Percentiles rank a stretch among this genome's conserved stretches.
These are phyloP conservation scores for Aquilaria malaccensis DNA, from an alignment of 345 rosid genomes.

Conservation along the genomic window DNA sequence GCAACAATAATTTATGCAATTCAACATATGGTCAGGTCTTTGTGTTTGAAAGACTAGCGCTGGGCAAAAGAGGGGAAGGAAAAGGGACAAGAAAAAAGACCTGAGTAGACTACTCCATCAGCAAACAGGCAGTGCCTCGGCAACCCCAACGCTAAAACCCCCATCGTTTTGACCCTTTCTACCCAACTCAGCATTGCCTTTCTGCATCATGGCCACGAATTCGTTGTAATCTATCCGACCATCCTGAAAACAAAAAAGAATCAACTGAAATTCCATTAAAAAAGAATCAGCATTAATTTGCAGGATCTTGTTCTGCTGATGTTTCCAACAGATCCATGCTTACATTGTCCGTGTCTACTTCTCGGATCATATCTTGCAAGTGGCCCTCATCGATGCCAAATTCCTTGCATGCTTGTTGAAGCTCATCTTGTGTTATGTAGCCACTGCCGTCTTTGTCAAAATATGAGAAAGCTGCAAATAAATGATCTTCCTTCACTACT, in stretches of 20 bases:
- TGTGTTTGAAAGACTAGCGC: too few relatives aligned
- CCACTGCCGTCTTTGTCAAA: conserved; percentile 72
- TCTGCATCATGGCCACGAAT: conserved; percentile 69
- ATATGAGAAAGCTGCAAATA: conserved; percentile 57
- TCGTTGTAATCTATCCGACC: conserved; percentile 65
- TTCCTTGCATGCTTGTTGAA: conserved; percentile 62
- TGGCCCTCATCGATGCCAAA: conserved; percentile 43
- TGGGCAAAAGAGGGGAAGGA: background rate
- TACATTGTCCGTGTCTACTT: conserved; percentile 72
- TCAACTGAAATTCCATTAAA: background rate
- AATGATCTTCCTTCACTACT: conserved; percentile 46
- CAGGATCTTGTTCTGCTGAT: background rate
- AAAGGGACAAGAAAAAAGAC: background rate
- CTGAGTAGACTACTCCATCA: conserved; percentile 11
- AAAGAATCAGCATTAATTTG: too few relatives aligned
- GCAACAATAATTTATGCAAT: too few relatives aligned
- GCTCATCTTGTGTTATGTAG: conserved; percentile 60
- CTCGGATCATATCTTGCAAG: conserved; percentile 48
- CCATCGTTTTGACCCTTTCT: conserved; percentile 17
- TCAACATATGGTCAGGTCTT: too few relatives aligned
- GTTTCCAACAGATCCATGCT: conserved; percentile 15
- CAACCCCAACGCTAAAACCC: conserved; percentile 26
- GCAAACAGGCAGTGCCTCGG: conserved; percentile 34
- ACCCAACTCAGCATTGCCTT: conserved; percentile 29
- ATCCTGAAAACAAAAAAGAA: conserved; percentile 28